Evolutionary conservation across 139 green algal species (phyloP).

Genomic region (Nannochloris sp.): DNA sequence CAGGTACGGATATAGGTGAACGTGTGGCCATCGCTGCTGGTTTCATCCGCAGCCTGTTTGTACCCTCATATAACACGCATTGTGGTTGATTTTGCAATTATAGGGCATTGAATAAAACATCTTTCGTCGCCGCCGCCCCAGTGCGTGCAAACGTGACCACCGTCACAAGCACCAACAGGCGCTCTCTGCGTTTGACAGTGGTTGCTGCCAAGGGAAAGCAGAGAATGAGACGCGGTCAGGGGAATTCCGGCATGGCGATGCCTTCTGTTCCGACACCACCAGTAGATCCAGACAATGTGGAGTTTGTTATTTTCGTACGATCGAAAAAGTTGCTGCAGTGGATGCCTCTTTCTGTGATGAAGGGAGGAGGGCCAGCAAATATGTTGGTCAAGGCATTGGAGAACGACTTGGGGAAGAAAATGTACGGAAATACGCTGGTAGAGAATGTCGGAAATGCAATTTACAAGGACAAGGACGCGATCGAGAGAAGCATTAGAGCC

Average conservation of each 20-base stretch:
- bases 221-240: conserved; percentile 20
- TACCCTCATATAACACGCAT: too few relatives aligned
- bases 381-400: conserved; percentile 51
- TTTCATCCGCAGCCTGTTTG: background rate
- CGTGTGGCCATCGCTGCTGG: background rate
- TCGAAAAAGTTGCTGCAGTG: conserved; percentile 43
- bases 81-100: too few relatives aligned
- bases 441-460: conserved; percentile 46
- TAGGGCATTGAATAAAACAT: too few relatives aligned
- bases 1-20: background rate
- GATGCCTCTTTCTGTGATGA: conserved; percentile 56
- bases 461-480: conserved; percentile 43
- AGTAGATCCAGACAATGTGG: conserved; percentile 62
- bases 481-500: conserved; percentile 25
- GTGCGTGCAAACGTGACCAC: background rate
- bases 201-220: conserved; percentile 30
- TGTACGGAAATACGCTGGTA: conserved; percentile 46
- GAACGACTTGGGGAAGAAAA: conserved; percentile 37
- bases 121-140: too few relatives aligned
- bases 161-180: too few relatives aligned
- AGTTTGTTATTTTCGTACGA: conserved; percentile 70
- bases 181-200: background rate
- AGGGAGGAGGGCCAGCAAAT: conserved; percentile 49
- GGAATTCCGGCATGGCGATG: conserved; percentile 10
- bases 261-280: conserved; percentile 37